These are phyloP conservation scores for Fraxinus velutina DNA, from an alignment of 305 asterid species.

Conservation along the genomic window DNA sequence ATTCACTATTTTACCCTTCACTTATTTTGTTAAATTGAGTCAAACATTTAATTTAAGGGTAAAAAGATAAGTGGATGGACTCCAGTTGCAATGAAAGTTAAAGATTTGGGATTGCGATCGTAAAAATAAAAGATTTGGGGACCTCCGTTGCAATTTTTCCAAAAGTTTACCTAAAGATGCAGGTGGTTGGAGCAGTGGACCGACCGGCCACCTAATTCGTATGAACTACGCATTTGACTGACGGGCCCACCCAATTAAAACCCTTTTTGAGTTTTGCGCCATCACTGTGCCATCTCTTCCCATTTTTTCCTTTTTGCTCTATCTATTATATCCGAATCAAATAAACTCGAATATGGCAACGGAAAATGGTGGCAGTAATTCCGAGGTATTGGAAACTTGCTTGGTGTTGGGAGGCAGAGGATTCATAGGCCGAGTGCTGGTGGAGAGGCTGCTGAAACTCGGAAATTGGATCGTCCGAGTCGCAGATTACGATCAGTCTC, in stretches of 20 bases:
- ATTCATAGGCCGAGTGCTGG: slow-evolving; percentile 69
- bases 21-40: no score
- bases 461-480: slow-evolving; percentile 80
- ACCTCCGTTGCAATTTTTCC: no score
- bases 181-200: not conserved
- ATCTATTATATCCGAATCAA: not conserved
- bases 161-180: not conserved
- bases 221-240: not conserved
- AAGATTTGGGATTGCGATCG: no score
- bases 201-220: not conserved
- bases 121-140: no score
- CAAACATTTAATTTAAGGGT: no score
- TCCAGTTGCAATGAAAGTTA: no score
- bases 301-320: not conserved
- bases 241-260: not conserved
- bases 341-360: slow-evolving; percentile 37
- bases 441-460: slow-evolving; percentile 60
- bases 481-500: slow-evolving; percentile 54
- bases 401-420: slow-evolving; percentile 83
- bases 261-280: not conserved
- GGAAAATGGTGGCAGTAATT: slow-evolving; percentile 34
- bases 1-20: no score
- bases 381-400: slow-evolving; percentile 44
- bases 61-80: no score
- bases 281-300: not conserved